Conservation (phyloP, 352 stramenopile species). For the Pythium coloratum region DNA sequence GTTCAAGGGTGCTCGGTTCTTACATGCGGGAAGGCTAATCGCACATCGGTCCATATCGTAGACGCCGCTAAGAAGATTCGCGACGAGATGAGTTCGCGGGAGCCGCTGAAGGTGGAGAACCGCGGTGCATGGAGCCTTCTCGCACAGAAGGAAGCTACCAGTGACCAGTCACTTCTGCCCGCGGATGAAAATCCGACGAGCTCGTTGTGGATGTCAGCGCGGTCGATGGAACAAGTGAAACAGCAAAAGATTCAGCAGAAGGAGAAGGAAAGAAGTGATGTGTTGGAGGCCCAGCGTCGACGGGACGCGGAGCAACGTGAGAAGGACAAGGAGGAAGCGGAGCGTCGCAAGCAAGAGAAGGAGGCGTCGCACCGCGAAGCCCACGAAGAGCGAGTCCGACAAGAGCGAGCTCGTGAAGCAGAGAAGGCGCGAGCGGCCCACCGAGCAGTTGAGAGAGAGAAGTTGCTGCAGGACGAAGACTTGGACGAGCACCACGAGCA, state of each 20-base stretch:
- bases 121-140: slow-evolving; percentile 83
- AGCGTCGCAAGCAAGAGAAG: slow-evolving; percentile 62
- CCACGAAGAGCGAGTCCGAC: slow-evolving; percentile 57
- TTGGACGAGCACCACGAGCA: slow-evolving; percentile 64
- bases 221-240: slow-evolving; percentile 87
- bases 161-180: slow-evolving; percentile 48
- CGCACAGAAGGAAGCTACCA: slow-evolving; percentile 71
- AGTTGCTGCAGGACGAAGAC: slow-evolving; percentile 63
- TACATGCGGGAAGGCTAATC: slow-evolving; percentile 11
- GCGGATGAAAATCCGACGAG: slow-evolving; percentile 71
- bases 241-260: slow-evolving; percentile 87
- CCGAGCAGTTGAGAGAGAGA: slow-evolving; percentile 63
- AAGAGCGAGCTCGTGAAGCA: slow-evolving; percentile 53
- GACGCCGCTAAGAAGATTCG: slow-evolving; percentile 81
- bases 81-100: slow-evolving; percentile 54
- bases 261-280: slow-evolving; percentile 70
- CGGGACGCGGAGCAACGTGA: slow-evolving; percentile 64
- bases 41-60: slow-evolving; percentile 23
- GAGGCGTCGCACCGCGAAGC: slow-evolving; percentile 43
- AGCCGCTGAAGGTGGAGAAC: slow-evolving; percentile 83
- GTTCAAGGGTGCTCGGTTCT: neutral
- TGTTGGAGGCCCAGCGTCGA: slow-evolving; percentile 64
- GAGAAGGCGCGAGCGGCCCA: slow-evolving; percentile 56
- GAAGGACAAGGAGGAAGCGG: slow-evolving; percentile 70
- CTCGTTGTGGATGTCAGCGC: slow-evolving; percentile 81